Evolutionary conservation across 2,329 filamentous ascomycete species (phyloP), one percentile per base, ranked within the genome.

Genomic region (Sporothrix variecibatus): DNA sequence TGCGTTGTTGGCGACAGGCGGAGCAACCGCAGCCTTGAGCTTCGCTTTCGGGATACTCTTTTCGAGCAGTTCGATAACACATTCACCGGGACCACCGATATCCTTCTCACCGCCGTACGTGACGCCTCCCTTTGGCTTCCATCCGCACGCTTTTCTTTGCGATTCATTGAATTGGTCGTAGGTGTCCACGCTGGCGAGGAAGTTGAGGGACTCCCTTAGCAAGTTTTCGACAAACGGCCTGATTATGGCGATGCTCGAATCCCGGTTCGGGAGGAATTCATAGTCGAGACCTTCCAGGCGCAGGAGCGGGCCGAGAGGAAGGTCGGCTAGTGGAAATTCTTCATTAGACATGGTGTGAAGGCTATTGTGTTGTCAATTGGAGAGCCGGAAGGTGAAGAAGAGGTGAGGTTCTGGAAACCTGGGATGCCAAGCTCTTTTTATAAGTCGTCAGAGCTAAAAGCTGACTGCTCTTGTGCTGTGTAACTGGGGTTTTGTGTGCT

Each of bases 191-290:
- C 83, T 83, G 78, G 86, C 85, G 79, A 91, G 84, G 79, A 93
- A 91, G 1, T 85, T 83, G 38, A 89, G 80, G 28, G 88, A 87
- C 79, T 93, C 90, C n/a, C 82, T 79, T 43, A 93, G 83, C 31
- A 90, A 82, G 6, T 84, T 80, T 11, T 81, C 80, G 74, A 92
- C 80, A 76, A 93, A 87, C 6, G 84, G 82, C 28, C 81, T 79
- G 20, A 92, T 82, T 49, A 86, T 83, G 38, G 85, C 82, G 3
- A 80, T 73, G 1, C 81, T 78, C 4, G 84, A 83, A 17, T 80
- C 78, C 49, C 82, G 74, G 38, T 82, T 72, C 1, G 88, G 88
- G 0, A 90, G 83, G 75, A 87, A 84, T 38, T 81, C 80, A 20
- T 82, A 80, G 23, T 82, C 81, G 31, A 90, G 80, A 71, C 89